Conservation (phyloP, 805 yeast genomes). For the Starmerella sp. region DNA sequence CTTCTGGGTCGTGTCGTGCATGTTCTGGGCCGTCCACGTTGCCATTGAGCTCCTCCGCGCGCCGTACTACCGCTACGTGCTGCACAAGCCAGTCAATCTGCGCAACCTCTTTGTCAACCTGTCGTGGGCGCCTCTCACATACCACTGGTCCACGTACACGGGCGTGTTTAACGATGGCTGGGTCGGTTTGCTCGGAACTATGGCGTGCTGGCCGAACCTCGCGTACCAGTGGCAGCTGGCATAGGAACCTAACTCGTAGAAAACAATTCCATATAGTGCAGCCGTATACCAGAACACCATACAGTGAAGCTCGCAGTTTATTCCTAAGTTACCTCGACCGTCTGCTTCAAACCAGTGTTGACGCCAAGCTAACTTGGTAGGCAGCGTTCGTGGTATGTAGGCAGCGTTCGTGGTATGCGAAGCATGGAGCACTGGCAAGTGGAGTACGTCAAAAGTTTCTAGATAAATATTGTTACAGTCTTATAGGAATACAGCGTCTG, state of each 20-base stretch:
- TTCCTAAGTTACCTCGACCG: too few relatives aligned
- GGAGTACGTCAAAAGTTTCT: too few relatives aligned
- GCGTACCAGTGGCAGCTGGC: slow-evolving; percentile 12
- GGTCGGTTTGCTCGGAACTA: slow-evolving; percentile 33
- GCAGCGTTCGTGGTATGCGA: too few relatives aligned
- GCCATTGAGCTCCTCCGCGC: slow-evolving; percentile 27
- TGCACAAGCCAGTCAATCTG: slow-evolving; percentile 13
- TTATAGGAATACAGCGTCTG: neutral
- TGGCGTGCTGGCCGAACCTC: slow-evolving; percentile 25
- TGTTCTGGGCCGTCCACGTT: slow-evolving; percentile 34
- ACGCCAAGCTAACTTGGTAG: too few relatives aligned
- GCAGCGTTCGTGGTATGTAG: too few relatives aligned
- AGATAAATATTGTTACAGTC: too few relatives aligned
- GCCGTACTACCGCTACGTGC: slow-evolving; percentile 16
- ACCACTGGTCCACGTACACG: slow-evolving; percentile 33
- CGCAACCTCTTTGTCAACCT: slow-evolving; percentile 28
- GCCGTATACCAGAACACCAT: too few relatives aligned
- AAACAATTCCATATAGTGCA: neutral
- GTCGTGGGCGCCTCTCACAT: slow-evolving; percentile 34
- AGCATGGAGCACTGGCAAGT: too few relatives aligned
- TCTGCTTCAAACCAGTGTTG: too few relatives aligned
- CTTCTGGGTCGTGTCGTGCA: slow-evolving; percentile 31
- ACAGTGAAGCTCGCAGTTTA: too few relatives aligned
- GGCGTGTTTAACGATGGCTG: slow-evolving; percentile 28
- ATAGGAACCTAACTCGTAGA: neutral